These are phyloP conservation scores for Oryza glumipatula DNA, from an alignment of 176 grass and related monocot species.

Conservation along the genomic window DNA sequence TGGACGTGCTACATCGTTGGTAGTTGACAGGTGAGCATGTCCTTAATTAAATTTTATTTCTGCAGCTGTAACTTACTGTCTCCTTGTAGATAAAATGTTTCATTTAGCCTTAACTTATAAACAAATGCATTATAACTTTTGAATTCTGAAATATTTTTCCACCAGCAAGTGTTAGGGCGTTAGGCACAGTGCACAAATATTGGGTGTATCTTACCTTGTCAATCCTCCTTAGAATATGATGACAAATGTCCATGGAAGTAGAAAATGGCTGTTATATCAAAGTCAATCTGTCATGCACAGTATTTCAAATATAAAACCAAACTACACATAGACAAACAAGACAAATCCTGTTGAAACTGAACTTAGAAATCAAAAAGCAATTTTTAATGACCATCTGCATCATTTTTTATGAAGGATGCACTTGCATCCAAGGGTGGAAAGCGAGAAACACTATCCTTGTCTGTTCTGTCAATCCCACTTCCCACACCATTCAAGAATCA, in stretches of 20 bases:
- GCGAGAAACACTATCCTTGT: neutral
- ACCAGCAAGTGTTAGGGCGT: constrained; percentile 11
- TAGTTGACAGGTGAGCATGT: constrained; percentile 89
- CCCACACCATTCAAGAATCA: neutral
- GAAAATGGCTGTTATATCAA: neutral
- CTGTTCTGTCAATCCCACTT: neutral
- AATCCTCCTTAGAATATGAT: neutral
- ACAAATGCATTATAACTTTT: neutral
- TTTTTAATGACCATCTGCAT: neutral
- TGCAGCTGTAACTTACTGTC: constrained; percentile 10
- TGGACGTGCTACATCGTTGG: constrained; percentile 94
- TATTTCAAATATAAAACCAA: neutral
- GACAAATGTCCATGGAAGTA: neutral
- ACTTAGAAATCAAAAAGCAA: neutral
- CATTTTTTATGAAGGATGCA: neutral
- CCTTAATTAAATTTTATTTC: neutral
- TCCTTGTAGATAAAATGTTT: constrained; percentile 6
- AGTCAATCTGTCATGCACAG: neutral
- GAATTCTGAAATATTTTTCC: constrained; percentile 11
- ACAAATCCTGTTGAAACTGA: neutral
- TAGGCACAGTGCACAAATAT: neutral
- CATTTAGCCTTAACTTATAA: constrained; percentile 19
- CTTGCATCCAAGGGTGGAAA: neutral
- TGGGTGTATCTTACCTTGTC: neutral
- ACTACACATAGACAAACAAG: neutral